Evolutionary conservation across 805 yeast genomes (phyloP), one percentile per base, ranked within the genome.

Genomic region (Saccharomycopsis sp.): DNA sequence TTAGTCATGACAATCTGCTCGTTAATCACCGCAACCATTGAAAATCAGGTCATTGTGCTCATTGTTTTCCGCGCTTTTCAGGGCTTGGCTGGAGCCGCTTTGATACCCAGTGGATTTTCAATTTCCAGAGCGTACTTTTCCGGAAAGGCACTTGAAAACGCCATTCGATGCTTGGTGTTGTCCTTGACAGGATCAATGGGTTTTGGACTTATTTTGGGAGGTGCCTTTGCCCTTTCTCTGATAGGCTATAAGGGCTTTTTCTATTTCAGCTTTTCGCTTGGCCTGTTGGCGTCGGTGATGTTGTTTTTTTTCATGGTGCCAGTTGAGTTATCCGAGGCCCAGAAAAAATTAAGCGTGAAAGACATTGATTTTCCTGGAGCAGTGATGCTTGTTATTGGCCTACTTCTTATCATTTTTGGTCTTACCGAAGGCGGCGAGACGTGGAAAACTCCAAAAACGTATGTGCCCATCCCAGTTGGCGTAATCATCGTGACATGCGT

Each of bases 31-130:
- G 79, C 76, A 0, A 61, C 69, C 2, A 69, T 75, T 51, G 67
- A 68, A 18, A 66, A 72, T n/a, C 67, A 54, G 1, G 62, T 66
- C 53, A 72, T 68, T 50, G 75, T 67, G 0, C 63, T 77, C 53
- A 73, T 76, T 54, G 71, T 77, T 0, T 70, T 78, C 54, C 67
- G 80, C 61, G 78, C 79, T 1, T 54, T 78, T 0, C 81, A 77
- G 62, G 81, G 81, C 12, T 63, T 76, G 4, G 69, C 73, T 16
- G 81, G 74, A 1, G 72, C 80, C 1, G 69, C 73, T 3, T 57
- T 74, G 8, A 65, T 78, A 16, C 81, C 80, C 1, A 64, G 71
- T 7, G 65, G 71, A 2, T 71, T 68, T 53, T 72, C 74, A 0
- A 53, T 73, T 12, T 67, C 72, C 3, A 72, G 71, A 0, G 60